phyloP scores from a whole-genome alignment of 345 rosid genomes.

The Gossypium anomalum region DNA sequence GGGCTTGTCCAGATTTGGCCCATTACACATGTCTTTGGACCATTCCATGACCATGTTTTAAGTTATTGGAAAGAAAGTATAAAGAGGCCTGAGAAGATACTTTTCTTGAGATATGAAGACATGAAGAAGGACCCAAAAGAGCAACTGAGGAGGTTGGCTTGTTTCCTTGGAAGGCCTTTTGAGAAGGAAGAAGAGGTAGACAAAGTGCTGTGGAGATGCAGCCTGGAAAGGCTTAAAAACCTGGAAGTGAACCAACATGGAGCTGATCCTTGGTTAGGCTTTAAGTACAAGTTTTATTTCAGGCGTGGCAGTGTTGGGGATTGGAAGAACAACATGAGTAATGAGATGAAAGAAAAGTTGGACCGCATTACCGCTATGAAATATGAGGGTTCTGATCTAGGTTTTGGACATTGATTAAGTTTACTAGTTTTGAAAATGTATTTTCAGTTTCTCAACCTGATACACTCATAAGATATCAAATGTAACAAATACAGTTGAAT shows the following conservation, averaged over 20 bases:
- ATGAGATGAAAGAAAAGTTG: not conserved
- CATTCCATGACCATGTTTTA: slow-evolving; percentile 27
- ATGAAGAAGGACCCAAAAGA: slow-evolving; percentile 17
- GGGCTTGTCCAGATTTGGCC: no score
- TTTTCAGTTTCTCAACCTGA: not conserved
- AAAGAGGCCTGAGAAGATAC: slow-evolving; percentile 20
- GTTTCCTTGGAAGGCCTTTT: slow-evolving; percentile 27
- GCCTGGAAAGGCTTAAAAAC: slow-evolving; percentile 23
- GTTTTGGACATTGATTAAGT: not conserved
- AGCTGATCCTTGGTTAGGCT: not conserved
- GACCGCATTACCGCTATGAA: not conserved
- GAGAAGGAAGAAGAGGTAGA: slow-evolving; percentile 20
- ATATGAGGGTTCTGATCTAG: not conserved
- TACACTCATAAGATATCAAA: no score
- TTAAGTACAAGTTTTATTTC: not conserved
- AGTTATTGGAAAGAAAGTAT: slow-evolving; percentile 28
- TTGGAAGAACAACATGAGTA: not conserved
- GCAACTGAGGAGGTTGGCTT: slow-evolving; percentile 21
- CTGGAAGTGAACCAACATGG: slow-evolving; percentile 27
- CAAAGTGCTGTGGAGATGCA: slow-evolving; percentile 21
- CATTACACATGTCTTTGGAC: slow-evolving; percentile 23
- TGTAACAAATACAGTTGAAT: no score
- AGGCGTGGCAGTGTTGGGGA: slow-evolving; percentile 12
- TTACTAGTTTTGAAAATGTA: no score
- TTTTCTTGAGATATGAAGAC: slow-evolving; percentile 32